These are phyloP conservation scores for Boechera stricta DNA, from an alignment of 345 rosid genomes.

Conservation along the genomic window DNA sequence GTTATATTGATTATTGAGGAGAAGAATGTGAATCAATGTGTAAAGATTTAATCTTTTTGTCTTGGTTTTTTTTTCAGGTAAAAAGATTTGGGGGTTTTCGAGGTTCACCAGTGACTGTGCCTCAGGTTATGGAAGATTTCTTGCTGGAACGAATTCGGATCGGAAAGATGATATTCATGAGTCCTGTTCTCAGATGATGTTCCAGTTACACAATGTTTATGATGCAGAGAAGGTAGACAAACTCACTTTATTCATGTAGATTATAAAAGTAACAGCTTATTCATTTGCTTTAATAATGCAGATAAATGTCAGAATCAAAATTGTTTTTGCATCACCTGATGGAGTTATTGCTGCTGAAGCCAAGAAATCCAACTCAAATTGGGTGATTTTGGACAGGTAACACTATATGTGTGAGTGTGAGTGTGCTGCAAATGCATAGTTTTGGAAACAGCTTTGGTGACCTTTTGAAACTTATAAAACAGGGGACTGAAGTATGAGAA, in stretches of 20 bases:
- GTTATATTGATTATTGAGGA: constrained; percentile 18
- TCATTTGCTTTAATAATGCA: constrained; percentile 37
- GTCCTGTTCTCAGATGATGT: constrained; percentile 91
- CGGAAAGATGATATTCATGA: constrained; percentile 76
- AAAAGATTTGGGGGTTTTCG: constrained; percentile 85
- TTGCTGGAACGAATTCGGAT: constrained; percentile 70
- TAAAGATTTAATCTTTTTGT: constrained; percentile 21
- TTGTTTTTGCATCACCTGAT: constrained; percentile 68
- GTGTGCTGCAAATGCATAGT: constrained; percentile 10
- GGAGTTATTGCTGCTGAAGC: constrained; percentile 92
- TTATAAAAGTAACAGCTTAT: constrained; percentile 6
- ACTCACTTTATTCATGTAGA: background rate
- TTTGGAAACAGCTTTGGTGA: constrained; percentile 1
- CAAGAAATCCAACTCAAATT: constrained; percentile 75
- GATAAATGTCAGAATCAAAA: constrained; percentile 88
- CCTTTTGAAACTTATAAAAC: constrained; percentile 30
- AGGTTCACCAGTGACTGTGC: constrained; percentile 91
- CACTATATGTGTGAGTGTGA: background rate
- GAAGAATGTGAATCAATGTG: constrained; percentile 19
- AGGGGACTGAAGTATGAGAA: constrained; percentile 85
- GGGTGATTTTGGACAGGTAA: constrained; percentile 95
- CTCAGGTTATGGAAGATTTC: constrained; percentile 64
- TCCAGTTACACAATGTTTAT: constrained; percentile 82
- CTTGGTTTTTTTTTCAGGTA: constrained; percentile 52
- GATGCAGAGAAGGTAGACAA: constrained; percentile 77